Base-by-base conservation (phyloP, 495 filamentous ascomycete species). In the Penicillium silybi region DNA sequence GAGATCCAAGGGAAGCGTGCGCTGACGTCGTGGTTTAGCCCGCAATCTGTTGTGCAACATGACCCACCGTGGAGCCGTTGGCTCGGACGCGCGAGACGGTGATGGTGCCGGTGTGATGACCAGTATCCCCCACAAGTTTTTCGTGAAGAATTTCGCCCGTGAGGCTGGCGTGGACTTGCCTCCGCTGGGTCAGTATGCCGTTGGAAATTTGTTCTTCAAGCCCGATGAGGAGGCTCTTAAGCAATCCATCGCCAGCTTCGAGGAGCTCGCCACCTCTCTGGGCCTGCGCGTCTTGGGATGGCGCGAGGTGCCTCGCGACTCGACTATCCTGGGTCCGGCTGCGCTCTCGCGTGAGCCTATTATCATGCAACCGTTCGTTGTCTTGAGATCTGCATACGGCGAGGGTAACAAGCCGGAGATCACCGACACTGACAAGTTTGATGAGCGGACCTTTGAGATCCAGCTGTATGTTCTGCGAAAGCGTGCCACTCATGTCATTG, bases 41-140 rank as follows among this genome's bases (percentile, higher is more conserved):
- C 87, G 89, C 54, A 92, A 90, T 68, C 80, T 99, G 39, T 84
- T 99, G 50, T 99, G 95, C 76, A 99, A 99, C 79, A 99, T 99
- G 93, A 97, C 93, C 80, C 93, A 99, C 76, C 86, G 93, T 66
- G 93, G 93, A 75, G 93, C 93, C 48, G 93, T 99, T 62, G 93
- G 93, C 50, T 97, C 93, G 10, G 93, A 99, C 78, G 91, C 89
- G 49, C 87, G 93, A 71, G 93, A 99, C 70, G 93, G 93, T 59
- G 93, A 99, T 62, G 93, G 93, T 69, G 93, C 93, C 54, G 93
- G 93, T 78, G 92, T 97, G 57, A 99, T 99, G 93, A 97, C 93
- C 51, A 97, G 92, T 34, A 96, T 99, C 61, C 93, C 93, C 15
- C 93, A 99, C 78, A 95, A 85, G 69, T 99, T 99, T 72, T 99